These are phyloP conservation scores for Wickerhamiella bombiphila DNA, from an alignment of 805 yeast genomes.

Conservation along the genomic window DNA sequence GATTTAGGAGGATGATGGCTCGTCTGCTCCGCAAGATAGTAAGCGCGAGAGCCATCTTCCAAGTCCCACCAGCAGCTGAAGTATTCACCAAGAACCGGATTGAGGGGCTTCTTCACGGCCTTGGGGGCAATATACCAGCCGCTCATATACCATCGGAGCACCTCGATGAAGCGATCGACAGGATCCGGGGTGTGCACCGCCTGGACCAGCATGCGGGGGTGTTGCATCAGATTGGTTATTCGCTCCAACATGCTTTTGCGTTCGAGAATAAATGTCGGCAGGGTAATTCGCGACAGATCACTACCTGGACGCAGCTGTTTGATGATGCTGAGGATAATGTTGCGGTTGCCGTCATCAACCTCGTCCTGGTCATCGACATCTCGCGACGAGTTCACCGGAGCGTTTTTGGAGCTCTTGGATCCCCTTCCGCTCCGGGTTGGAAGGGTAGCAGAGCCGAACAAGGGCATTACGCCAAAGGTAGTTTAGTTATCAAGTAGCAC, in stretches of 20 bases:
- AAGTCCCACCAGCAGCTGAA: slow-evolving; percentile 89
- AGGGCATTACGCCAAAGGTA: slow-evolving; percentile 1
- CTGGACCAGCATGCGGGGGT: slow-evolving; percentile 53
- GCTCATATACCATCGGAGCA: slow-evolving; percentile 80
- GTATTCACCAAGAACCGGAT: slow-evolving; percentile 86
- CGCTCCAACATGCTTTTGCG: slow-evolving; percentile 93
- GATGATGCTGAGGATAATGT: slow-evolving; percentile 72
- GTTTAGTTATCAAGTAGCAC: no score
- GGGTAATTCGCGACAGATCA: slow-evolving; percentile 77
- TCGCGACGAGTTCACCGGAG: background rate
- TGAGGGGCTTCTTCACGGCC: slow-evolving; percentile 93
- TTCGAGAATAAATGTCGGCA: slow-evolving; percentile 90
- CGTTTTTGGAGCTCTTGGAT: background rate
- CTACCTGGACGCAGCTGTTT: slow-evolving; percentile 86
- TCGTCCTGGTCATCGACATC: slow-evolving; percentile 60
- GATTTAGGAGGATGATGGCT: slow-evolving; percentile 99
- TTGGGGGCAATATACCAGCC: slow-evolving; percentile 98
- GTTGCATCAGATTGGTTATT: slow-evolving; percentile 71
- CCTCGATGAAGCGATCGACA: slow-evolving; percentile 51
- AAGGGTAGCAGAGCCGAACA: background rate
- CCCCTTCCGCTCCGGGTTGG: background rate
- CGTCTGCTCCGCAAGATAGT: slow-evolving; percentile 83
- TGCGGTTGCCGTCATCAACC: slow-evolving; percentile 79
- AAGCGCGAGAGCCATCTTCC: slow-evolving; percentile 54
- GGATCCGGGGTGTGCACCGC: slow-evolving; percentile 52